Base-by-base conservation (phyloP, 129 eudicot genomes). In the Ambrosia trifida region DNA sequence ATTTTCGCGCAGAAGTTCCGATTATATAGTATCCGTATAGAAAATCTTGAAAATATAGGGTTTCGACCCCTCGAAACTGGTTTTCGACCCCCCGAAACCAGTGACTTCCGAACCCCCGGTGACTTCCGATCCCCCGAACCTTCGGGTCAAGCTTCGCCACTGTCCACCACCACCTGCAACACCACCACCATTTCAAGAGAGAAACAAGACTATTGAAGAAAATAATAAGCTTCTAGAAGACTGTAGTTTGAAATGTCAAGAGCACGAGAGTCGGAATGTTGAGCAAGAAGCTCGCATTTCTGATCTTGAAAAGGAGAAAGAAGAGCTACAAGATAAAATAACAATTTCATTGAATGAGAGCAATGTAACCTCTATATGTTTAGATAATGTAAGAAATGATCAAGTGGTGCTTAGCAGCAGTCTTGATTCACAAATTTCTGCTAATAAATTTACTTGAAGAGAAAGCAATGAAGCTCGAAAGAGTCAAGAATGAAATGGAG, bases 371-470 rank as follows among this genome's bases (percentile, higher is more conserved):
- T 80, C 88, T 20, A 83, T 79, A 71, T 80, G 88, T 85, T 68
- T 85, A 77, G 88, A 85, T 76, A 79, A 79, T 73, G 72, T 85
- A 61, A 75, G 77, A 70, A 80, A 70, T 24, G 90, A 88, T 51
- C 45, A 80, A 11, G 71, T 70, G 53, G 83, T 69, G 32, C 88
- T 88, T 65, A 73, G 79, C 65, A 76, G 76, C 51, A 85, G 79
- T 51, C 74, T 88, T 50, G 82, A 81, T 66, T 85, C 88, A 17
- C 86, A 85, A 65, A 86, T 81, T 72, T 83, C 84, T 14, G 89
- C 81, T 36, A 88, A 88, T 67, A 79, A 68, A 72, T 16, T 16
- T 72, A 49, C 87, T 85, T 40, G 85, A 85, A 16, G 68, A 60
- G 72, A 81, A 81, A 78, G 51, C 79, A 31, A 45, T 60, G 64